Percentiles rank a stretch among this genome's conserved stretches.
Evolutionary conservation across 2,329 filamentous ascomycete genomes (phyloP).

Genomic region (Botrytis hyacinthi): DNA sequence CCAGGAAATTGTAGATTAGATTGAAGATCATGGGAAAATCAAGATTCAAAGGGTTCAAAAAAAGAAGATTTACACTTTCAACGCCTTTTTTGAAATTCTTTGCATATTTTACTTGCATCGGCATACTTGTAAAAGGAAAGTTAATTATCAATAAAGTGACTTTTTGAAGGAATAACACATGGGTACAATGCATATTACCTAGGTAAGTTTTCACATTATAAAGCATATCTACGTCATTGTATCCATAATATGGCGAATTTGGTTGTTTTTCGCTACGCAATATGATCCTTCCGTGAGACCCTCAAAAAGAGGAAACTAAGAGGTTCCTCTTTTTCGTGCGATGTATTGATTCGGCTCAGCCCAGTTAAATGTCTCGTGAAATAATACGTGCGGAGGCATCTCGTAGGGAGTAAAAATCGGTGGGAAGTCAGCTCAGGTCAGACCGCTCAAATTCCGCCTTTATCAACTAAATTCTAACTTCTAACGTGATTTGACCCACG

Average conservation of each 20-base stretch:
- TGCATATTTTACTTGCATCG: constrained; percentile 10
- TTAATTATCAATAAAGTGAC: background rate
- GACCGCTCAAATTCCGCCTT: constrained; percentile 6
- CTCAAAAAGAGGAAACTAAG: background rate
- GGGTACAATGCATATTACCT: background rate
- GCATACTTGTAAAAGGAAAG: background rate
- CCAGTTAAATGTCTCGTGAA: constrained; percentile 4
- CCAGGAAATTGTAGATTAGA: background rate
- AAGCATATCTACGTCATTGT: constrained; percentile 5
- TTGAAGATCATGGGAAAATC: background rate
- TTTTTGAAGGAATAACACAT: background rate
- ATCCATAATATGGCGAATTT: constrained; percentile 17
- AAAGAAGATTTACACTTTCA: background rate
- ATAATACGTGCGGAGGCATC: background rate
- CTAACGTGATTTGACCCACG: background rate
- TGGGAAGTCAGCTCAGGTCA: constrained; percentile 5
- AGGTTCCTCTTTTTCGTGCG: background rate
- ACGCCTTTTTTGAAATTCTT: background rate
- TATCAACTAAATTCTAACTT: background rate
- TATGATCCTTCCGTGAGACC: constrained; percentile 9
- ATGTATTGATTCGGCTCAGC: constrained; percentile 3
- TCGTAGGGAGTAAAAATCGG: constrained; percentile 1
- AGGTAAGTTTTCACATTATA: background rate
- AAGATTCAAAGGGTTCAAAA: background rate
- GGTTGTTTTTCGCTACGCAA: constrained; percentile 8